These are phyloP conservation scores for Candida dubliniensis DNA, from an alignment of 1,139 yeast species.

Conservation along the genomic window DNA sequence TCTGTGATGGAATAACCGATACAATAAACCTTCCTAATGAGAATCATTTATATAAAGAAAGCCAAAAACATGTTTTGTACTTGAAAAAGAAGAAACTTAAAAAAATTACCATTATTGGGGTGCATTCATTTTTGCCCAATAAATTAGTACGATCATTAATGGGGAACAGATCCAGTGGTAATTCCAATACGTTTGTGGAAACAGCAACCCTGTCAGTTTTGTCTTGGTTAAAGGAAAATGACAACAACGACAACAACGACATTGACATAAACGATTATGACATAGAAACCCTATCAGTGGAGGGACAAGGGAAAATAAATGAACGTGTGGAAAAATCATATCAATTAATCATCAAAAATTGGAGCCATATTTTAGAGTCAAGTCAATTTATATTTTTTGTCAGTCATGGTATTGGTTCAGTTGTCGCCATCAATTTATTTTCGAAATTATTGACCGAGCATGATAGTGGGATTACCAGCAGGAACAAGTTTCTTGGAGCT, in stretches of 20 bases:
- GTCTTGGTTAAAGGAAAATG: constrained; percentile 38
- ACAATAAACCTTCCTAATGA: constrained; percentile 19
- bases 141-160: constrained; percentile 48
- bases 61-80: constrained; percentile 14
- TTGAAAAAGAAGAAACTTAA: constrained; percentile 22
- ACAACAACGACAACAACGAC: constrained; percentile 23
- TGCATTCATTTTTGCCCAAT: constrained; percentile 55
- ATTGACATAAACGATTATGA: constrained; percentile 22
- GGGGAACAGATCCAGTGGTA: constrained; percentile 48
- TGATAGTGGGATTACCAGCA: constrained; percentile 14
- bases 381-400: constrained; percentile 47
- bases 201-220: constrained; percentile 38
- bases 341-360: constrained; percentile 40
- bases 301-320: constrained; percentile 51
- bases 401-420: constrained; percentile 47
- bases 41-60: constrained; percentile 33
- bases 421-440: constrained; percentile 45
- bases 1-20: constrained; percentile 16
- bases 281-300: constrained; percentile 51
- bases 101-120: constrained; percentile 44
- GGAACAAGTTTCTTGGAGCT: constrained; percentile 28
- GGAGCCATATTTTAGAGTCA: constrained; percentile 35
- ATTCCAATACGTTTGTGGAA: constrained; percentile 34
- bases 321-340: constrained; percentile 36
- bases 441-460: constrained; percentile 25